phyloP scores from a whole-genome alignment of 768 basidiomycete species.

The Russula foetens region DNA sequence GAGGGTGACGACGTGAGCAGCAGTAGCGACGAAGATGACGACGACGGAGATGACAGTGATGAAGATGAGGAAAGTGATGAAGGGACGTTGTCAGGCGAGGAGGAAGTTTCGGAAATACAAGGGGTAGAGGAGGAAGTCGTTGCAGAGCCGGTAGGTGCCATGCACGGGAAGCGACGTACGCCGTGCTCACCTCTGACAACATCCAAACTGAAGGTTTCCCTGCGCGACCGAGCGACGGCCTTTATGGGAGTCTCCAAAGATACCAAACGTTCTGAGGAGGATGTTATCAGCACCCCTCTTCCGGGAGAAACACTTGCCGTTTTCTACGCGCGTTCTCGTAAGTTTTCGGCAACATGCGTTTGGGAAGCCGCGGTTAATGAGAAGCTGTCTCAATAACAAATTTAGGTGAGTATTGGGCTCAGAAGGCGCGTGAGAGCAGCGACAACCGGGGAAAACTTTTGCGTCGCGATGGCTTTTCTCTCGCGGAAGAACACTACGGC shows the following conservation, averaged over 20 bases:
- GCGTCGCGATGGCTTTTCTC: conserved; percentile 65
- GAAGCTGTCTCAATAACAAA: neutral
- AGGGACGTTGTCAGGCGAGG: conserved; percentile 27
- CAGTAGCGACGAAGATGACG: conserved; percentile 43
- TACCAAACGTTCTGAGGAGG: conserved; percentile 53
- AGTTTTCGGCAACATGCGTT: conserved; percentile 24
- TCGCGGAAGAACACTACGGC: conserved; percentile 72
- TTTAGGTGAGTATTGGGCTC: conserved; percentile 72
- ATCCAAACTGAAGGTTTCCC: conserved; percentile 25
- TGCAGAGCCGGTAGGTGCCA: conserved; percentile 19
- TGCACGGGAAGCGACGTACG: neutral
- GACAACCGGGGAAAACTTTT: conserved; percentile 72
- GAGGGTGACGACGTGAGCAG: conserved; percentile 57
- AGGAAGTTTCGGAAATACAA: conserved; percentile 21
- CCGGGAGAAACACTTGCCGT: conserved; percentile 78
- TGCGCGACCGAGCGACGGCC: conserved; percentile 37
- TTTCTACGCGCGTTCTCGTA: conserved; percentile 78
- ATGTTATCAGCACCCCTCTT: conserved; percentile 67
- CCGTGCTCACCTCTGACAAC: neutral
- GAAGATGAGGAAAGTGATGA: conserved; percentile 30
- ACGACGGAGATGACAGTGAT: conserved; percentile 42
- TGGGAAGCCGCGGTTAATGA: neutral
- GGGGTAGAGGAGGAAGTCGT: conserved; percentile 23
- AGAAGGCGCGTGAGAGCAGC: conserved; percentile 50
- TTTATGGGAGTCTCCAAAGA: conserved; percentile 64